phyloP scores from a whole-genome alignment of 2,329 filamentous ascomycete species.

The Juglanconis juglandina region DNA sequence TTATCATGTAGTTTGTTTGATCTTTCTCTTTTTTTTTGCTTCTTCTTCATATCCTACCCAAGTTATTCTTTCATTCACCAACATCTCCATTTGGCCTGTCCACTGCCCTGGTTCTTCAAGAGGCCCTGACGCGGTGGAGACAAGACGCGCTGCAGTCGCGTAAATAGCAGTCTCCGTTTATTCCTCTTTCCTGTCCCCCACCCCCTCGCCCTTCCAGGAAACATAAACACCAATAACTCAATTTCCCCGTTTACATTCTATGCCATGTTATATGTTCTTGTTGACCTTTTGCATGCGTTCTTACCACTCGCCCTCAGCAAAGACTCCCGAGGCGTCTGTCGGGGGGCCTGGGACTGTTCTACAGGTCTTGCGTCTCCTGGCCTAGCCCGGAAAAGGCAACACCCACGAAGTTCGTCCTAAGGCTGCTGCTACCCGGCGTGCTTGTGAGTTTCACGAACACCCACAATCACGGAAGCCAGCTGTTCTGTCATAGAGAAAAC shows the following conservation, averaged over 20 bases:
- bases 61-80: too few relatives aligned
- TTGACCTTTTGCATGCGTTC: not conserved
- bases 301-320: too few relatives aligned
- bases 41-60: too few relatives aligned
- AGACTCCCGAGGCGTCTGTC: too few relatives aligned
- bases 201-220: too few relatives aligned
- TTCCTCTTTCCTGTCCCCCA: not conserved
- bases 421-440: not conserved
- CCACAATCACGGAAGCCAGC: not conserved
- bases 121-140: not conserved
- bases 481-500: too few relatives aligned
- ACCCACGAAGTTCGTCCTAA: not conserved
- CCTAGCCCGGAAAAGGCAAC: not conserved
- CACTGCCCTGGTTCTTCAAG: too few relatives aligned
- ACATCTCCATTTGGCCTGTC: too few relatives aligned
- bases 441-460: not conserved
- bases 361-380: too few relatives aligned
- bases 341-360: not conserved
- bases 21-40: too few relatives aligned
- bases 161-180: not conserved
- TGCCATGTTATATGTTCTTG: not conserved
- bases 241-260: not conserved
- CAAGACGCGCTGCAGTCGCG: not conserved
- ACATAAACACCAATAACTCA: too few relatives aligned
- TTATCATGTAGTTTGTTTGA: too few relatives aligned